Base-by-base conservation (phyloP, 2,329 filamentous ascomycete genomes). In the Nigrospora oryzae region DNA sequence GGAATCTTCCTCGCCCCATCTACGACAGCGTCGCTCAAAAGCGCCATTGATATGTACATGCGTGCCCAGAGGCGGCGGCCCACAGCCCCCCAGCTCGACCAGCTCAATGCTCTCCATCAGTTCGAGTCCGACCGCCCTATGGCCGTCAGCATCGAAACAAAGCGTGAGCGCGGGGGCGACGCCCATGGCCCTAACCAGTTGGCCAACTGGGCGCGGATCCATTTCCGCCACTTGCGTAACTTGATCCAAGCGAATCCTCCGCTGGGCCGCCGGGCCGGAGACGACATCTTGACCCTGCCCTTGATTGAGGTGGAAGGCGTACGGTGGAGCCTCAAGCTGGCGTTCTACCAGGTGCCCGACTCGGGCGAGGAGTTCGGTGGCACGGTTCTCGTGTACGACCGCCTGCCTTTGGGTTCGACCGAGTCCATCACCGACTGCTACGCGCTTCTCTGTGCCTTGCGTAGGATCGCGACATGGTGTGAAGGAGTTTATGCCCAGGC, bases 101-200 rank as follows among this genome's bases (percentile, higher is more conserved):
- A 46, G 35, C 17, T 46, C 15, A 46, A 46, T 42, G 41, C 41
- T 13, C 40, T 42, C 28, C 33, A 46, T 17, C 31, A 19, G 19
- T 38, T 42, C 34, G 44, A 46, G 36, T 16, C 38, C 32, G 34
- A 46, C 34, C 39, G 44, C 12, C 44, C 44, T n/a, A 15, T 46
- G 34, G 39, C 35, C 39, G 42, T 42, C 23, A 35, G 38, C 23
- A 46, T 42, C 36, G 44, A 46, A 36, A 46, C 34, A 11, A 46
- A 43, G 33, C 41, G 41, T 36, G 28, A 33, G 14, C 41, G 38
- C 13, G 38, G 38, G 10, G 44, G 44, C 38, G 44, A 46, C 28
- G 44, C 38, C 19, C 31, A 37, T 23, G 33, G 38, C 41, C 44
- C 44, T 35, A 46, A 40, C 39, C 39, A 42, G 44, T 40, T 46